phyloP scores from a whole-genome alignment of 306 rosid genomes.

The Medicago ruthenica region DNA sequence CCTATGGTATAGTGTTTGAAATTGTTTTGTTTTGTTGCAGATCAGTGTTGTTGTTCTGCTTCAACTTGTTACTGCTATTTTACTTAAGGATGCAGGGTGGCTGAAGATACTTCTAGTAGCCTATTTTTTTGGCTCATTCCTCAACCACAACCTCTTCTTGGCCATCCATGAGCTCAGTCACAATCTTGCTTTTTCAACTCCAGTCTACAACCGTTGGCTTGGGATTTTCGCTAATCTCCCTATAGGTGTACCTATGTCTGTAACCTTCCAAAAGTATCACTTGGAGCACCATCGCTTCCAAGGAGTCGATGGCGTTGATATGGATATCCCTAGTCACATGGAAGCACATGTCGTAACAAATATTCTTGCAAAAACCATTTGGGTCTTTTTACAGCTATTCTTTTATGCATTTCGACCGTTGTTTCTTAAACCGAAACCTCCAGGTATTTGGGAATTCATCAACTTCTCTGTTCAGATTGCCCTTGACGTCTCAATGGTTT shows the following conservation, averaged over 20 bases:
- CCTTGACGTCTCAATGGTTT: constrained; percentile 70
- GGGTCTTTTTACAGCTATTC: constrained; percentile 90
- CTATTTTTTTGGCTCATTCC: constrained; percentile 92
- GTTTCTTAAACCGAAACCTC: constrained; percentile 91
- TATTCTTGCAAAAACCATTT: constrained; percentile 59
- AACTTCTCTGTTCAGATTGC: constrained; percentile 71
- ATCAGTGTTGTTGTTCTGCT: constrained; percentile 72
- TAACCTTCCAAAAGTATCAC: constrained; percentile 95
- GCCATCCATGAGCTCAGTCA: constrained; percentile 98
- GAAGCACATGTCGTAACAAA: constrained; percentile 82
- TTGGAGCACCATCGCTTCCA: constrained; percentile 93
- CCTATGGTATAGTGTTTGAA: constrained; percentile 27
- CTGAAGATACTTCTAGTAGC: constrained; percentile 75
- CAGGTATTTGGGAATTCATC: constrained; percentile 82
- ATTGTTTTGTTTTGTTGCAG: constrained; percentile 56
- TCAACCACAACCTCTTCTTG: constrained; percentile 93
- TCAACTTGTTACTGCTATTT: constrained; percentile 78
- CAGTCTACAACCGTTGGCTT: constrained; percentile 77
- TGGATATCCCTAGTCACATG: constrained; percentile 80
- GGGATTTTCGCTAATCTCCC: constrained; percentile 97
- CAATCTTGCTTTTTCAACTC: constrained; percentile 92
- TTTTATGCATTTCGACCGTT: constrained; percentile 84
- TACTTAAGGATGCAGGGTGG: constrained; percentile 74
- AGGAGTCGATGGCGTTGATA: constrained; percentile 91
- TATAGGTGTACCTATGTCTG: constrained; percentile 91